Evolutionary conservation across 108 stramenopile species (phyloP), one percentile per base, ranked within the genome.

Genomic region (Thalassiosira profunda): DNA sequence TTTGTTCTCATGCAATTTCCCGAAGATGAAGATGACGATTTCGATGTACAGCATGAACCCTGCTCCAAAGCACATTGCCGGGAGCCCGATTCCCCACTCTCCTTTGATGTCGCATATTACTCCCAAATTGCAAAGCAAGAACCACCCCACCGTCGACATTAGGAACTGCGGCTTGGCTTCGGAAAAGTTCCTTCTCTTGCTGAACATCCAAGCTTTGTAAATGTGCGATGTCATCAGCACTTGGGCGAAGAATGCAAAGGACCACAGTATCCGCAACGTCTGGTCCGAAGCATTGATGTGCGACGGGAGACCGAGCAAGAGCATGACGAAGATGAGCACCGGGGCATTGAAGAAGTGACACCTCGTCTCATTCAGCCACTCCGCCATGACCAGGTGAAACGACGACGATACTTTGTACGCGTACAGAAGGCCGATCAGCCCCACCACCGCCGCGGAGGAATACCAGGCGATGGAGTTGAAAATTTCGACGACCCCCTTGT

Each of bases 141-240:
- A 63, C 69, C 68, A 77, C 0, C 62, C 76, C 4, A 77, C 69
- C 12, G 48, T 70, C 5, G 69, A 70, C 34, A 77, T 36, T 20
- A 77, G 53, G 30, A 70, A 77, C 59, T 49, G 76, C 25, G 68
- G 67, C 14, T 46, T 28, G 12, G 58, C 46, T 1, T 21, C 29
- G 15, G 44, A 64, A 23, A 64, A 34, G 25, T 41, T 21, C 2
- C 42, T n/a, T n/a, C 45, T 40, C 17, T 11, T 5, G 47, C 24
- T 40, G 48, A 70, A 70, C 61, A 77, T 53, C 76, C 76, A 77
- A 24, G 52, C 41, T 17, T 43, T 15, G 63, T 70, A 70, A 9
- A 70, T 40, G 4, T 11, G 18, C 42, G 28, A 28, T 18, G 68
- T 58, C 5, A 77, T 29, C 14, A 18, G 11, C 4, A 38, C 2